Evolutionary conservation across 768 basidiomycete genomes (phyloP).

Genomic region (Pulveroboletus sp.): DNA sequence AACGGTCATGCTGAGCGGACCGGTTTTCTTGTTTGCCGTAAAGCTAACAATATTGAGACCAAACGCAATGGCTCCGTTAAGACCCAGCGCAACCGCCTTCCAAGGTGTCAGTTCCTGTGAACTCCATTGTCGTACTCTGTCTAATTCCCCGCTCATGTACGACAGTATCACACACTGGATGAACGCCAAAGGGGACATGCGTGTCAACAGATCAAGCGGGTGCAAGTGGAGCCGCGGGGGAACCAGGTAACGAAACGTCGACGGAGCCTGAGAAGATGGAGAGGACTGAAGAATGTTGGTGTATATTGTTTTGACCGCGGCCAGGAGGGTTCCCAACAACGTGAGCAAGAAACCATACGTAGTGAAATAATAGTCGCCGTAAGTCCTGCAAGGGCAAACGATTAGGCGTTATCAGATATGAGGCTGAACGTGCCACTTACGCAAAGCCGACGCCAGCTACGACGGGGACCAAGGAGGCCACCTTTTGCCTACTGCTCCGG

Average conservation of each 20-base stretch:
- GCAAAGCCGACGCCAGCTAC: constrained; percentile 89
- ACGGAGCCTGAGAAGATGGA: constrained; percentile 15
- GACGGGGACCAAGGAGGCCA: constrained; percentile 79
- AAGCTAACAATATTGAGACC: constrained; percentile 93
- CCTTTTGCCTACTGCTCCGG: constrained; percentile 56
- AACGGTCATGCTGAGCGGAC: constrained; percentile 88
- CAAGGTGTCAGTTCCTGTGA: constrained; percentile 36
- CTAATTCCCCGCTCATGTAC: constrained; percentile 77
- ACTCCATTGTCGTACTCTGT: constrained; percentile 50
- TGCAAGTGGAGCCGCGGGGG: constrained; percentile 47
- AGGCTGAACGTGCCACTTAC: constrained; percentile 35
- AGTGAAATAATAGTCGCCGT: constrained; percentile 95
- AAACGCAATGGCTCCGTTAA: constrained; percentile 89
- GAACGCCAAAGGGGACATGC: constrained; percentile 91
- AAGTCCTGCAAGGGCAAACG: constrained; percentile 57
- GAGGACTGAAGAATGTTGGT: constrained; percentile 78
- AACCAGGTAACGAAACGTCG: constrained; percentile 21
- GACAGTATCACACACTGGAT: constrained; percentile 82
- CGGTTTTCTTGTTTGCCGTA: constrained; percentile 91
- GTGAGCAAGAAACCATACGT: constrained; percentile 82
- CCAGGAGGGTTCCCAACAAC: constrained; percentile 85
- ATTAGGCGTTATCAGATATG: not conserved
- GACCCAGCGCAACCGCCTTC: constrained; percentile 52
- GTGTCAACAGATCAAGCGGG: constrained; percentile 83
- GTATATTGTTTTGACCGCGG: constrained; percentile 89